Evolutionary conservation across 805 yeast genomes (phyloP).

Genomic region (Saccharomycopsis lassenensis): DNA sequence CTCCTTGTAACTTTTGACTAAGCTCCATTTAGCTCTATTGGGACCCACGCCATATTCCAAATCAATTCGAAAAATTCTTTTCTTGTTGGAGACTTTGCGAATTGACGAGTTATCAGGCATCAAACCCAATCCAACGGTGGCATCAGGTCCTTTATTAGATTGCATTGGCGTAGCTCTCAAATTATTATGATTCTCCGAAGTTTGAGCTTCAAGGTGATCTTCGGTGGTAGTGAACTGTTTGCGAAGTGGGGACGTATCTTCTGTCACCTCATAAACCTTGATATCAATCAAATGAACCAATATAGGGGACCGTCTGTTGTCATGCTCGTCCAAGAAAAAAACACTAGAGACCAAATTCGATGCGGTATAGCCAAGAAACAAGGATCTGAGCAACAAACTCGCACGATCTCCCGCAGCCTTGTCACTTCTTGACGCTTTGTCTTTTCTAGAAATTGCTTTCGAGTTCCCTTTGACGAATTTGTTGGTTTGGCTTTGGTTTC

Average conservation of each 20-base stretch:
- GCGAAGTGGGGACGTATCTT: constrained; percentile 11
- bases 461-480: constrained; percentile 2
- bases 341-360: constrained; percentile 65
- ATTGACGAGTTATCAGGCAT: too few relatives aligned
- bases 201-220: too few relatives aligned
- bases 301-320: constrained; percentile 71
- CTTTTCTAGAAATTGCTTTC: constrained; percentile 3
- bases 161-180: too few relatives aligned
- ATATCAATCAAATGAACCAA: constrained; percentile 64
- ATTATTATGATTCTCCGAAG: too few relatives aligned
- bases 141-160: too few relatives aligned
- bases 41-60: constrained; percentile 87
- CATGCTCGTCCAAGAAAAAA: constrained; percentile 66
- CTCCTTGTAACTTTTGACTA: constrained; percentile 63
- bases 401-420: constrained; percentile 12
- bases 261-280: constrained; percentile 41
- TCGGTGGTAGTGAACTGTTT: constrained; percentile 1
- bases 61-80: constrained; percentile 48
- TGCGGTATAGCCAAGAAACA: constrained; percentile 62
- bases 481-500: background rate
- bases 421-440: constrained; percentile 10
- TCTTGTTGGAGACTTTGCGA: background rate
- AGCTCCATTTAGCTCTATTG: constrained; percentile 67
- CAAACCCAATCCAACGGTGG: too few relatives aligned
- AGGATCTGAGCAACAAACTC: constrained; percentile 33